A percentile compares a stretch with the other conserved stretches of the same genome.
phyloP scores from a whole-genome alignment of 2,329 filamentous ascomycete genomes.

The Allantophomopsis cytisporea region DNA sequence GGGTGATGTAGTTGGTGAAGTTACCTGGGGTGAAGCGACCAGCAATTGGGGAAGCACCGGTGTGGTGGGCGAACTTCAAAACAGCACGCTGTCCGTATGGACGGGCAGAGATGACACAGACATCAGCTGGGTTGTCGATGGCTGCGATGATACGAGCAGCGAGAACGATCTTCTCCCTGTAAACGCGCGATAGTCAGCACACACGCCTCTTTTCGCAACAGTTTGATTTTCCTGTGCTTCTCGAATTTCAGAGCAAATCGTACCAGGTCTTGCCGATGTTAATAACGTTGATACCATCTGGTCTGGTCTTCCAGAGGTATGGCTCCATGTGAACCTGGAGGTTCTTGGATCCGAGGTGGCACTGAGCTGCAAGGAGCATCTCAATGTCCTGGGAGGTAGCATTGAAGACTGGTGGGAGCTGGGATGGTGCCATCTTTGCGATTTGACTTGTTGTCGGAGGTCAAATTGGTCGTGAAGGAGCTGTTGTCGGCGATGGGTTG shows the following conservation, averaged over 20 bases:
- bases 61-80: conserved; percentile 99
- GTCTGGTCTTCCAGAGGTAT: conserved; percentile 99
- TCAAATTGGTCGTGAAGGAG: neutral
- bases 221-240: neutral
- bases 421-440: conserved; percentile 85
- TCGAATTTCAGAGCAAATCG: conserved; percentile 19
- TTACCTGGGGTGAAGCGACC: conserved; percentile 99
- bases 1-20: conserved; percentile 99
- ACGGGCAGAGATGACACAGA: conserved; percentile 98
- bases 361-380: conserved; percentile 95
- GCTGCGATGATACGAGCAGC: conserved; percentile 97
- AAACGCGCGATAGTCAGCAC: conserved; percentile 11
- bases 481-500: neutral
- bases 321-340: conserved; percentile 98
- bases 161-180: conserved; percentile 98
- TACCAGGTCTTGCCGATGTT: conserved; percentile 99
- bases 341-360: conserved; percentile 98
- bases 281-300: conserved; percentile 95
- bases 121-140: conserved; percentile 98
- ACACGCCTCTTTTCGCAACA: neutral
- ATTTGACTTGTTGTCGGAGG: conserved; percentile 28
- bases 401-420: conserved; percentile 92
- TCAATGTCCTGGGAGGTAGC: conserved; percentile 96
- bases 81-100: conserved; percentile 99
- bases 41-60: conserved; percentile 92